phyloP scores from a whole-genome alignment of 2,329 filamentous ascomycete species.

The Metarhizium album region DNA sequence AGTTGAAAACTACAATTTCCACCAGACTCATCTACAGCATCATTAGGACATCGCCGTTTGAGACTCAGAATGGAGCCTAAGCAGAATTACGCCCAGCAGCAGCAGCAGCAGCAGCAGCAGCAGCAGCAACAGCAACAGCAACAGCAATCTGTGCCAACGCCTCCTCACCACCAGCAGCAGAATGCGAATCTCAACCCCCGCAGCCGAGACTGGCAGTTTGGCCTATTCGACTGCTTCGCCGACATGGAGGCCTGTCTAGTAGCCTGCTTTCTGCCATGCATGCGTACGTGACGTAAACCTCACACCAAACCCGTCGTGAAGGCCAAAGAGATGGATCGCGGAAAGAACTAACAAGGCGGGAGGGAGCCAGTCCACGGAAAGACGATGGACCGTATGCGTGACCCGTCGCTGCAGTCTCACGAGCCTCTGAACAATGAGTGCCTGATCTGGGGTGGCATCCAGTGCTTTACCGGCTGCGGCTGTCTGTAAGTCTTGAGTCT shows the following conservation, averaged over 20 bases:
- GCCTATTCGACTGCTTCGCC: conserved; percentile 30
- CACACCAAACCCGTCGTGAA: no score
- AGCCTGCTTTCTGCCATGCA: conserved; percentile 30
- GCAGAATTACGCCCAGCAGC: neutral
- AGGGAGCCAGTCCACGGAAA: conserved; percentile 28
- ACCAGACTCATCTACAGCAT: neutral
- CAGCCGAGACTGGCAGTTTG: conserved; percentile 25
- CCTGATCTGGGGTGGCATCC: conserved; percentile 27
- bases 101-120: conserved; percentile 7
- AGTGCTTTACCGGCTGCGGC: conserved; percentile 31
- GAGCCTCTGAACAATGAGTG: conserved; percentile 32
- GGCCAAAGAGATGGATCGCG: no score
- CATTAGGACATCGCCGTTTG: neutral
- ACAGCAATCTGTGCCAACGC: neutral
- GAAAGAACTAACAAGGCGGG: neutral
- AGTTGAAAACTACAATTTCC: no score
- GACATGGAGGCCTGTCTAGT: conserved; percentile 26
- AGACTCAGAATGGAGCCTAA: neutral
- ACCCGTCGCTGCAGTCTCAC: conserved; percentile 29
- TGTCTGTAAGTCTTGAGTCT: conserved; percentile 29
- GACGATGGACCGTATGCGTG: conserved; percentile 32
- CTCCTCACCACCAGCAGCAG: conserved; percentile 9
- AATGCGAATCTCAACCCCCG: conserved; percentile 15
- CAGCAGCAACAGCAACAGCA: conserved; percentile 7
- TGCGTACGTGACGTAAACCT: conserved; percentile 26